Base-by-base conservation (phyloP, 768 basidiomycete genomes). In the Roridomyces roridus region DNA sequence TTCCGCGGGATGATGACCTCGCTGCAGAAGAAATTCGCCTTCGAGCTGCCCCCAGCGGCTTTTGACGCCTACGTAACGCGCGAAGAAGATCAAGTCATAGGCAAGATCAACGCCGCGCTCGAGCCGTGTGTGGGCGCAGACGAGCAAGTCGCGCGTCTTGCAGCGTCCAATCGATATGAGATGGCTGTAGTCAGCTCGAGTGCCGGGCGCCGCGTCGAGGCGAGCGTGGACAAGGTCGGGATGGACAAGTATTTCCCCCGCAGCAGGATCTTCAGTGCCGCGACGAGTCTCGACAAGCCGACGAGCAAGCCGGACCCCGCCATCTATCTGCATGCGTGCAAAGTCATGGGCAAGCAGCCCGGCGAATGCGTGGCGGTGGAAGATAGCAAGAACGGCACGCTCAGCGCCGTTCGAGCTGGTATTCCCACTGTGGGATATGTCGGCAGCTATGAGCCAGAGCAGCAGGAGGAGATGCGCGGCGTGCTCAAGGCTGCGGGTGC, bases 41-140 rank as follows among this genome's bases (percentile, higher is more conserved):
- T 68, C 31, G 26, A 47, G 12, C 51, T 68, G 18, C 55, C 59
- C 6, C 35, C 44, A 4, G 52, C 51, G 17, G 40, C 46, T n/a
- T 55, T 68, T 46, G 59, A 66, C 4, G 47, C 29, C 28, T 65
- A 64, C 42, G 67, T 68, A n/a, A 48, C 55, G n/a, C 63, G 60
- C 45, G 67, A 68, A 36, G 63, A 66, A 29, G 85, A 79, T 54
- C 84, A 85, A 71, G 81, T 88, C 47, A 78, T 88, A 44, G 80
- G 77, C 44, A 85, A 84, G 74, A 74, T 85, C 72, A 75, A 76
- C 62, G 79, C 77, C 62, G 74, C 71, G 67, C 70, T 80, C 60
- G 74, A 78, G 23, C 65, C 67, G 5, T 68, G 67, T 43, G 51
- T 25, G 8, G 67, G 67, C 21, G 67, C 35, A 1, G 63, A 59